Base-by-base conservation (phyloP, 352 stramenopile species). In the Phytophthora pseudosyringae region DNA sequence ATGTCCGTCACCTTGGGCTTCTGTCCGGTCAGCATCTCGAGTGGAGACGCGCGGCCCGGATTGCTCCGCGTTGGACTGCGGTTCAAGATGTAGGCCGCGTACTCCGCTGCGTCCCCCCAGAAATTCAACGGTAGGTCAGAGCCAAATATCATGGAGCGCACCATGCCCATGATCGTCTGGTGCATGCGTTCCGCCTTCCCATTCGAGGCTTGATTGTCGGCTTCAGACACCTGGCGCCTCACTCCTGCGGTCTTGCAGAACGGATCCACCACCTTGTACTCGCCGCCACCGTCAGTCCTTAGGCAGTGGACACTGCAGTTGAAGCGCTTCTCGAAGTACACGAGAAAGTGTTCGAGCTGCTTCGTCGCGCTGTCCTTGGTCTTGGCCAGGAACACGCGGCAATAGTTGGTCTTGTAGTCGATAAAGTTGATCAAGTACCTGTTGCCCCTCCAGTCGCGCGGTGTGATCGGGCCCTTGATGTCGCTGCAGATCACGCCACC, bases 401-500 rank as follows among this genome's bases (percentile, higher is more conserved):
- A 64, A 28, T 53, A 58, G 3, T 57, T 64, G 5, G n/a, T 38
- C 31, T 52, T 51, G 13, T 57, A 26, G 13, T 64, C 57, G 10
- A 57, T 40, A 26, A 64, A 46, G 18, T 56, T 57, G 39, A 64
- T 52, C 46, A 57, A 9, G n/a, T 62, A 41, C 5, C 41, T 1
- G 33, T 62, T 62, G 3, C 35, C 45, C 3, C 36, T 2, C 5
- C 53, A 5, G 13, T 48, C 32, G 18, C 3, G 10, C 3, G 47
- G 33, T 29, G 44, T 52, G 11, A 62, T 54, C 10, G 43, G 44
- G 5, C 32, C 43, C 15, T 54, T 54, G 2, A 62, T 44, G 32
- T 54, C 54, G n/a, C n/a, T n/a, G n/a, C n/a, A n/a, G n/a, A n/a
- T n/a, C 0, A 50, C 41, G 12, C 4, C 54, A 18, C 44, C 54